Percentiles rank a stretch among this genome's conserved stretches.
phyloP scores from a whole-genome alignment of 306 rosid species.

The Heteromeles arbutifolia region DNA sequence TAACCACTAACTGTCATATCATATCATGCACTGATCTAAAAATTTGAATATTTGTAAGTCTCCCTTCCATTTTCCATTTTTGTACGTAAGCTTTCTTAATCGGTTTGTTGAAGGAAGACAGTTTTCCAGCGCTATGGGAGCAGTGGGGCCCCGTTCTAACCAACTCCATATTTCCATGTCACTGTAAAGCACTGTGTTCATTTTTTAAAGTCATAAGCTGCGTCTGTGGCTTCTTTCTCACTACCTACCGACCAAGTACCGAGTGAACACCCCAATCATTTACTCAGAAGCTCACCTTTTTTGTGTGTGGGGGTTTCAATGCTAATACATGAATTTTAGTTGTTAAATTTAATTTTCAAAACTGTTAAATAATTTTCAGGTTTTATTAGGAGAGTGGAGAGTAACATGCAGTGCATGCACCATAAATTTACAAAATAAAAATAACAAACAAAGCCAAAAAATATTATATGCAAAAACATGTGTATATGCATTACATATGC shows the following conservation, averaged over 20 bases:
- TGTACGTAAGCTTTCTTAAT: too few relatives aligned
- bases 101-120: background rate
- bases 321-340: too few relatives aligned
- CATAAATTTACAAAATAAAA: background rate
- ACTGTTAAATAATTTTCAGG: too few relatives aligned
- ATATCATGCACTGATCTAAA: too few relatives aligned
- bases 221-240: background rate
- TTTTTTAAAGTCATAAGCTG: background rate
- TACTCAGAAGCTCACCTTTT: background rate
- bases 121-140: background rate
- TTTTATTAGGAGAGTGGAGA: background rate
- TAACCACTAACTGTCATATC: too few relatives aligned
- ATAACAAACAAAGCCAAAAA: background rate
- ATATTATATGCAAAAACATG: background rate
- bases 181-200: background rate
- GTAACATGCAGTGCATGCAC: background rate
- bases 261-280: background rate
- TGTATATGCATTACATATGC: background rate
- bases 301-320: too few relatives aligned
- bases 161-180: background rate
- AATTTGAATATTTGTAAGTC: too few relatives aligned
- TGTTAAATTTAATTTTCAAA: too few relatives aligned
- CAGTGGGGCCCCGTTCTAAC: background rate
- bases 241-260: too few relatives aligned
- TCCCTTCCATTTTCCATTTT: too few relatives aligned